phyloP scores from a whole-genome alignment of 2,329 filamentous ascomycete genomes.

The Colletotrichum gloeosporioides region DNA sequence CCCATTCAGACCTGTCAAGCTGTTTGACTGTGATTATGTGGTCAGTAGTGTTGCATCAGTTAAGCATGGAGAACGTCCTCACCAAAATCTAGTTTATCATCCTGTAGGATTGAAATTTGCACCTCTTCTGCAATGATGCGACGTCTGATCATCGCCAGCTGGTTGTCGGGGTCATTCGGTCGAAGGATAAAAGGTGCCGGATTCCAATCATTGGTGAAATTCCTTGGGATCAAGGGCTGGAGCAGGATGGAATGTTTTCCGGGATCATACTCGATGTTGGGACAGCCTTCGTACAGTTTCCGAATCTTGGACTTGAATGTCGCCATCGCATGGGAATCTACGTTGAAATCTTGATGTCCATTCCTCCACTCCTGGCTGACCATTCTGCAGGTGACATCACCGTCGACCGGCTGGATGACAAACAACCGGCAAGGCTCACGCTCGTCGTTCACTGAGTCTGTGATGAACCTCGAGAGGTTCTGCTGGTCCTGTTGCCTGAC shows the following conservation, averaged over 20 bases:
- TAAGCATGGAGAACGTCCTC: neutral
- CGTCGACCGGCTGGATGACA: conserved; percentile 15
- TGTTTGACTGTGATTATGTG: neutral
- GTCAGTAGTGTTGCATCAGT: neutral
- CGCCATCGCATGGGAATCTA: neutral
- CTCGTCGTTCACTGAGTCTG: neutral
- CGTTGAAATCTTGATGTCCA: neutral
- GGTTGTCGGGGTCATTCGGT: conserved; percentile 26
- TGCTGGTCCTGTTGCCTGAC: neutral
- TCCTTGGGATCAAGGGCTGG: neutral
- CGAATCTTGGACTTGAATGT: neutral
- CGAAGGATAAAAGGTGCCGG: conserved; percentile 20
- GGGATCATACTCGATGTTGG: neutral
- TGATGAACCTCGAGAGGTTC: conserved; percentile 11
- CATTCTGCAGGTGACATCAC: neutral
- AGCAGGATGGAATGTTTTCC: neutral
- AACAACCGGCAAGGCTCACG: conserved; percentile 11
- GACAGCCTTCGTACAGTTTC: neutral
- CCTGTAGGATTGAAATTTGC: conserved; percentile 11
- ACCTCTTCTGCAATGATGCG: conserved; percentile 28
- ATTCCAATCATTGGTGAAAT: neutral
- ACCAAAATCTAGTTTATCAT: conserved; percentile 16
- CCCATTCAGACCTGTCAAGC: conserved; percentile 20
- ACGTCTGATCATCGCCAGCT: conserved; percentile 30
- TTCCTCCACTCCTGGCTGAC: neutral